Evolutionary conservation across 129 eudicot species (phyloP).

Genomic region (Dittrichia graveolens): DNA sequence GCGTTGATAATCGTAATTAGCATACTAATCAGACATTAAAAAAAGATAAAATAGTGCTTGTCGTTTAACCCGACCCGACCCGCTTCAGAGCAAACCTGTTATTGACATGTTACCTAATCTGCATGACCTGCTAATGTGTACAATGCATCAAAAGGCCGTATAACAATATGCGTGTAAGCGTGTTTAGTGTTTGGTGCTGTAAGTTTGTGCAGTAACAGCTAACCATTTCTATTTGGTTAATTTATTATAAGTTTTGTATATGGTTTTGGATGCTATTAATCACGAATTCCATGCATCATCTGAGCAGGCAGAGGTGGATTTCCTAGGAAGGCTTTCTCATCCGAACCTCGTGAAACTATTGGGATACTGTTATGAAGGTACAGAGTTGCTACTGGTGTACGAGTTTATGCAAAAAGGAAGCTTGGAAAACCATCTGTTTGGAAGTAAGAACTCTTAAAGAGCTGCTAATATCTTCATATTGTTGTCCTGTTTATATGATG

Average conservation of each 20-base stretch:
- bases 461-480: background rate
- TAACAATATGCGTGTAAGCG: no score
- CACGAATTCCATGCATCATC: conserved; percentile 9
- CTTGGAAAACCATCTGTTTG: conserved; percentile 66
- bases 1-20: background rate
- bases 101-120: no score
- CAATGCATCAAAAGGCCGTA: no score
- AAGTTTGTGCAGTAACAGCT: no score
- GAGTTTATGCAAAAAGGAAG: conserved; percentile 74
- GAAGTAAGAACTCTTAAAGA: conserved; percentile 43
- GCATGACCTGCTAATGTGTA: no score
- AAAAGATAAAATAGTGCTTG: conserved; percentile 2
- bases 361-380: conserved; percentile 60
- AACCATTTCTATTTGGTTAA: no score
- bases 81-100: no score
- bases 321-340: conserved; percentile 61
- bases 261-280: background rate
- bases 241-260: no score
- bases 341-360: conserved; percentile 63
- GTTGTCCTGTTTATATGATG: background rate
- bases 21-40: background rate
- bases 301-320: conserved; percentile 62
- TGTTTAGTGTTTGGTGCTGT: no score
- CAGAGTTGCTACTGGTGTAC: conserved; percentile 57
- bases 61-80: background rate